Evolutionary conservation across 371 early-diverging fungal species (phyloP).

Genomic region (Mortierella sp.): DNA sequence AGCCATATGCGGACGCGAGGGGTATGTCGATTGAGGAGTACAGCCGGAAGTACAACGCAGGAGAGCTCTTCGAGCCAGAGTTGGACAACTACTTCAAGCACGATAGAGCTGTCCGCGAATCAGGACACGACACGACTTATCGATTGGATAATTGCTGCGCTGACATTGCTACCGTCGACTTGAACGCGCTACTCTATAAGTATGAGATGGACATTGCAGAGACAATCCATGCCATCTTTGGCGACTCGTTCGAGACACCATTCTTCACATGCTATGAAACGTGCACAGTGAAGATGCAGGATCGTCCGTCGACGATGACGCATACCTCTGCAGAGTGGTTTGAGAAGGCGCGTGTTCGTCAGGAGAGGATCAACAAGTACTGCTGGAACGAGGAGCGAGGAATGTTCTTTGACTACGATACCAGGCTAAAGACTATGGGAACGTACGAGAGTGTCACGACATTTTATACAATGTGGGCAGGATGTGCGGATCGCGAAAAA

Average conservation of each 20-base stretch:
- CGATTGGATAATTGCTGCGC: constrained; percentile 94
- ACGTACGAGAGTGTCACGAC: constrained; percentile 82
- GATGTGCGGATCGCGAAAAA: constrained; percentile 71
- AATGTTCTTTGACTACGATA: constrained; percentile 90
- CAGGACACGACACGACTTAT: constrained; percentile 97
- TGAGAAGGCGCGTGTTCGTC: constrained; percentile 64
- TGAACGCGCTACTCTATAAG: constrained; percentile 93
- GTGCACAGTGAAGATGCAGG: neutral
- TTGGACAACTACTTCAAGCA: constrained; percentile 96
- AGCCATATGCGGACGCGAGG: constrained; percentile 82
- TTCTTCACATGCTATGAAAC: constrained; percentile 47
- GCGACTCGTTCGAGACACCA: constrained; percentile 57
- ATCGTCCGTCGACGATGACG: constrained; percentile 29
- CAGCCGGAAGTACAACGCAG: constrained; percentile 73
- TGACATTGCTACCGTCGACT: constrained; percentile 90
- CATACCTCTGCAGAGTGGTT: constrained; percentile 65
- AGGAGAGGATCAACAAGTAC: constrained; percentile 71
- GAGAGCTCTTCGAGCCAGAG: constrained; percentile 78
- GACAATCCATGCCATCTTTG: constrained; percentile 72
- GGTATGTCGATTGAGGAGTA: constrained; percentile 80
- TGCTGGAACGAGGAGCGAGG: constrained; percentile 81
- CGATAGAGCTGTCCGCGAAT: constrained; percentile 96
- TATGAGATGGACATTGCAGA: constrained; percentile 93
- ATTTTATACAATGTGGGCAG: constrained; percentile 82
- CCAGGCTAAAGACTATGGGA: constrained; percentile 57